These are phyloP conservation scores for Choanephora cucurbitarum DNA, from an alignment of 371 early-diverging fungal genomes.

Conservation along the genomic window DNA sequence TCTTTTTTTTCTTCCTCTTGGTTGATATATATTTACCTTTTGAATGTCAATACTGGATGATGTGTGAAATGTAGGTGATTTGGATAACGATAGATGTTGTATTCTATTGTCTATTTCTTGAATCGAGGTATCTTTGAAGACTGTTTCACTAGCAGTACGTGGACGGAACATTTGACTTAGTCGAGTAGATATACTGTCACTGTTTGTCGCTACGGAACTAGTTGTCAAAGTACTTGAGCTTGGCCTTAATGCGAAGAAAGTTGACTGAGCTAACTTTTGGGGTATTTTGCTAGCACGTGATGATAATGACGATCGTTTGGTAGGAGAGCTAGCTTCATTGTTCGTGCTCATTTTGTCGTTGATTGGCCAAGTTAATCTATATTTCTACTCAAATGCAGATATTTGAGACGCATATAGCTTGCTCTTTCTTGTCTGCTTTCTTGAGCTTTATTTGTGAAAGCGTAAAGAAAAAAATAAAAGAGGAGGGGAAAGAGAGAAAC, in stretches of 20 bases:
- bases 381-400: background rate
- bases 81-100: background rate
- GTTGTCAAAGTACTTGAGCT: constrained; percentile 14
- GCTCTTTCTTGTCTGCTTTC: no score
- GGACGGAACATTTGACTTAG: constrained; percentile 21
- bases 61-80: background rate
- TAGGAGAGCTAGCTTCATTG: constrained; percentile 12
- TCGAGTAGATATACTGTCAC: constrained; percentile 13
- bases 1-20: background rate
- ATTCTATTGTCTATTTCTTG: constrained; percentile 5
- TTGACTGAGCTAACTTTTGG: constrained; percentile 23
- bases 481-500: background rate
- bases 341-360: constrained; percentile 13
- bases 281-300: constrained; percentile 31
- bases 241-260: constrained; percentile 20
- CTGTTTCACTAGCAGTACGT: constrained; percentile 9
- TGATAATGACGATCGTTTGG: constrained; percentile 20
- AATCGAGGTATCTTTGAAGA: constrained; percentile 9
- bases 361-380: background rate
- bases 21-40: background rate
- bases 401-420: background rate
- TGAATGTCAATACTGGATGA: background rate
- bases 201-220: background rate
- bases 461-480: background rate
- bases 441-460: no score